Evolutionary conservation across 2,329 filamentous ascomycete genomes (phyloP), one percentile per base, ranked within the genome.

Genomic region (Ploettnerulaceae sp.): DNA sequence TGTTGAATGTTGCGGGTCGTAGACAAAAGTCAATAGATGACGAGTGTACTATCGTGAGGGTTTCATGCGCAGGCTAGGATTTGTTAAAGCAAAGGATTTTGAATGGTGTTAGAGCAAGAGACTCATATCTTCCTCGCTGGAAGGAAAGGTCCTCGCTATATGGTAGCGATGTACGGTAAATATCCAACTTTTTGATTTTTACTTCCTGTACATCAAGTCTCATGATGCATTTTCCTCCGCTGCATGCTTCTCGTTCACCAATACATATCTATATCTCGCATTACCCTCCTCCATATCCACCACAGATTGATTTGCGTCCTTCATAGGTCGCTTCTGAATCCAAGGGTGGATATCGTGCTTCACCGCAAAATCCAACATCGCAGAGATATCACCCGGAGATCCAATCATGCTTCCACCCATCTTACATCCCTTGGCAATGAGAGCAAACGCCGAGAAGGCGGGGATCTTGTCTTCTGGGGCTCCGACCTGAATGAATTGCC

Each of bases 401-500:
- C 57, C 61, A 39, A 61, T 64, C 9, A 39, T 29, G 5, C 46
- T 56, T 17, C 73, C 74, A 1, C 69, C 70, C 20, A 78, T 62
- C 55, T 69, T 70, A 5, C 68, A 61, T 7, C 74, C 73, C 59
- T 81, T 82, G 29, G 64, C 67, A 40, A 84, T 81, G 53, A 84
- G 62, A 11, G 73, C 66, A 52, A 75, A 78, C 2, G 74, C 76
- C 50, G 67, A 70, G 54, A 82, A 70, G 2, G 67, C 66, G 4
- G 77, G 79, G 65, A 64, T 69, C 66, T 65, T 63, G 47, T 75
- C 73, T 57, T 88, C 84, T 0, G 84, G 83, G 1, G 76, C 76
- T 21, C 82, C 83, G 38, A 88, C 58, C 64, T 85, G 79, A 47
- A 85, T 73, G 56, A 85, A 80, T 11, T 70, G 71, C 4, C 83